Evolutionary conservation across 2,329 filamentous ascomycete genomes (phyloP).

Genomic region (Arachnomyces sp.): DNA sequence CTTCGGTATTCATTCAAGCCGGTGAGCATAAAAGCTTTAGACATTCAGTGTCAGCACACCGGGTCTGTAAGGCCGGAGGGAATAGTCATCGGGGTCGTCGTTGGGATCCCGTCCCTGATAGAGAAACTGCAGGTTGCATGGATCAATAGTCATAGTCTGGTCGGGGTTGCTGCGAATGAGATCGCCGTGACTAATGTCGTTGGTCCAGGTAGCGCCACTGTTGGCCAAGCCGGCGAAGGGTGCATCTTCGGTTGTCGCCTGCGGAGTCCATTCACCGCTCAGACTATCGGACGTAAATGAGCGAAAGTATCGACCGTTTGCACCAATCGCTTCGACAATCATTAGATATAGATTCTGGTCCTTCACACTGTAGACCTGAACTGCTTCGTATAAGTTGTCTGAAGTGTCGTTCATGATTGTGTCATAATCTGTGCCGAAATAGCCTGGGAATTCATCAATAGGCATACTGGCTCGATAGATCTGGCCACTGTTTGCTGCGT

Average conservation of each 20-base stretch:
- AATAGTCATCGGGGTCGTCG: slow-evolving; percentile 38
- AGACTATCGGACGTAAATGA: slow-evolving; percentile 56
- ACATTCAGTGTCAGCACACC: slow-evolving; percentile 45
- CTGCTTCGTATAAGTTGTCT: slow-evolving; percentile 58
- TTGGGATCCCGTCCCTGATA: slow-evolving; percentile 52
- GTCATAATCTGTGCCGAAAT: slow-evolving; percentile 47
- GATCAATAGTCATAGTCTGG: slow-evolving; percentile 56
- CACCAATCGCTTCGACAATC: slow-evolving; percentile 58
- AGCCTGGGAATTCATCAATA: slow-evolving; percentile 54
- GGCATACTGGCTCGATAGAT: slow-evolving; percentile 60
- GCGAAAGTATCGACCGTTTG: slow-evolving; percentile 56
- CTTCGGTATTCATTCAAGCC: too few species aligned
- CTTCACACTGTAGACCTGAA: slow-evolving; percentile 56
- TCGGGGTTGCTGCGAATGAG: slow-evolving; percentile 50
- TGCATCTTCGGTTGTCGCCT: slow-evolving; percentile 47
- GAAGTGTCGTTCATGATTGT: slow-evolving; percentile 47
- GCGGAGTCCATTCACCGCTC: slow-evolving; percentile 50
- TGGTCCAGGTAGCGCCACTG: slow-evolving; percentile 57
- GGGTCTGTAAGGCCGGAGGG: slow-evolving; percentile 47
- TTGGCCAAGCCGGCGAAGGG: slow-evolving; percentile 63
- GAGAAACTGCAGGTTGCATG: slow-evolving; percentile 58
- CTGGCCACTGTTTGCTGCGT: slow-evolving; percentile 58
- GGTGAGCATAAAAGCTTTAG: too few species aligned
- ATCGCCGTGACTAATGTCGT: slow-evolving; percentile 61
- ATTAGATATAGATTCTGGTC: slow-evolving; percentile 55